These are phyloP conservation scores for Cladobotryum protrusum DNA, from an alignment of 2,329 filamentous ascomycete genomes.

Conservation along the genomic window DNA sequence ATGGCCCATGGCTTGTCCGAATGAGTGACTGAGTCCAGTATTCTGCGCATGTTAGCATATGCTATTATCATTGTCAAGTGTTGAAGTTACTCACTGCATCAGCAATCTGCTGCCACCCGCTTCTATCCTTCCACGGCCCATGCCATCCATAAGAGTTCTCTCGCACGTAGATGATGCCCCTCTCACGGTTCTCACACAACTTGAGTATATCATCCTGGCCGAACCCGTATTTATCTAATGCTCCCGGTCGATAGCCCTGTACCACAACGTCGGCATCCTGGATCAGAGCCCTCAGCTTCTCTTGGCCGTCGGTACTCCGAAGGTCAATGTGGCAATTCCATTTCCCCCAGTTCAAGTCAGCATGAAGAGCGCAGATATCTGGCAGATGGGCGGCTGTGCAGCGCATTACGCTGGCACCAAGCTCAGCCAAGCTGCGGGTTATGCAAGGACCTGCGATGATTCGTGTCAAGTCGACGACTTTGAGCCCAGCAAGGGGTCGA, in stretches of 20 bases:
- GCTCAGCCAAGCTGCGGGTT: slow-evolving; percentile 2
- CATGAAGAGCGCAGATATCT: slow-evolving; percentile 38
- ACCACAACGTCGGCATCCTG: slow-evolving; percentile 44
- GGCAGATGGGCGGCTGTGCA: slow-evolving; percentile 36
- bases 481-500: slow-evolving; percentile 39
- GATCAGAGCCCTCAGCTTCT: slow-evolving; percentile 36
- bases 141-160: slow-evolving; percentile 51
- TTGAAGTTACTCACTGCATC: slow-evolving; percentile 30
- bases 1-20: too few species aligned
- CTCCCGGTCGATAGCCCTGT: slow-evolving; percentile 53
- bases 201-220: background rate
- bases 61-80: too few species aligned
- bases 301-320: slow-evolving; percentile 31
- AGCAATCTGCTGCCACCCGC: slow-evolving; percentile 49
- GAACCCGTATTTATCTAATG: slow-evolving; percentile 6
- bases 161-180: slow-evolving; percentile 33
- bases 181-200: slow-evolving; percentile 5
- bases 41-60: too few species aligned
- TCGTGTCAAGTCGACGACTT: slow-evolving; percentile 42
- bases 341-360: slow-evolving; percentile 44
- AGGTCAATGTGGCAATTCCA: slow-evolving; percentile 50
- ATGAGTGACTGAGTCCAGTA: too few species aligned
- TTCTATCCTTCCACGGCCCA: slow-evolving; percentile 39
- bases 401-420: slow-evolving; percentile 64
- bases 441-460: slow-evolving; percentile 3